These are phyloP conservation scores for Fraxinus sp. DNA, from an alignment of 305 asterid genomes.

Conservation along the genomic window DNA sequence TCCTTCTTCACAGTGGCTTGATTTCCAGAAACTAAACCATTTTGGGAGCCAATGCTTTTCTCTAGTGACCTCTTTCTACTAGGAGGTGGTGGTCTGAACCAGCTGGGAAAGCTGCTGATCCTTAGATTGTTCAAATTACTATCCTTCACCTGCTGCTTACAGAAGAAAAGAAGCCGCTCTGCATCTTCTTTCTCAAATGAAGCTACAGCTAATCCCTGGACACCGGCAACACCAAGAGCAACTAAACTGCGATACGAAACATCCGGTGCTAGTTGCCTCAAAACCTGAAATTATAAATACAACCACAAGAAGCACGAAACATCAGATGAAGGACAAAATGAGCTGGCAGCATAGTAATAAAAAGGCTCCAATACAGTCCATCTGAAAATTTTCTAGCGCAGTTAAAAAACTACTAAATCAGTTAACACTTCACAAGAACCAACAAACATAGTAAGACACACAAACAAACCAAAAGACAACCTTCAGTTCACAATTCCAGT, in stretches of 20 bases:
- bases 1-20: conserved; percentile 40
- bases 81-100: conserved; percentile 85
- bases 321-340: neutral
- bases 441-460: neutral
- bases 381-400: neutral
- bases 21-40: conserved; percentile 34
- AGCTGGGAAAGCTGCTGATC: conserved; percentile 54
- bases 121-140: conserved; percentile 30
- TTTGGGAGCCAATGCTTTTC: conserved; percentile 28
- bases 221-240: conserved; percentile 87
- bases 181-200: conserved; percentile 88
- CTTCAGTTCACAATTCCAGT: neutral
- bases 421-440: neutral
- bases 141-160: conserved; percentile 42
- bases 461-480: neutral
- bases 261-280: conserved; percentile 93
- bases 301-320: neutral
- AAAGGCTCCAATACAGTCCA: neutral
- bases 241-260: conserved; percentile 79
- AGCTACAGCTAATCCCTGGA: conserved; percentile 87
- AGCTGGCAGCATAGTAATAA: neutral
- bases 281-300: conserved; percentile 50
- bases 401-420: neutral
- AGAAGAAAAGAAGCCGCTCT: conserved; percentile 72
- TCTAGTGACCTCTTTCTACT: conserved; percentile 61